Base-by-base conservation (phyloP, 257 asterid species). In the Jacaranda mimosifolia region DNA sequence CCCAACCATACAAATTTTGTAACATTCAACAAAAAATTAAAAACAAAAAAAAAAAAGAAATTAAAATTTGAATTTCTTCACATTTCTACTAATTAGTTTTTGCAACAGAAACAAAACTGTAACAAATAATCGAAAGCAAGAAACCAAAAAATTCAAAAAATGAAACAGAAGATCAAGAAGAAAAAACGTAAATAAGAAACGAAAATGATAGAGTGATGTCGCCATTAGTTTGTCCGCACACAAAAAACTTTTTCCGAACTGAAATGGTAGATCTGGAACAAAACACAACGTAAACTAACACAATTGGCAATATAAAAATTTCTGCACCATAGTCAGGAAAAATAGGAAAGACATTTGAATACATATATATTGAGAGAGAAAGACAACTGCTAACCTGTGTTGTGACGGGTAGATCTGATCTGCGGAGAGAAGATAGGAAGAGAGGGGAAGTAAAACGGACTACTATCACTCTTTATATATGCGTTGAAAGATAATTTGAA, bases 341-440 rank as follows among this genome's bases (percentile, higher is more conserved):
- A 46, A 11, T 43, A 36, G 21, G 70, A 13, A 21, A 3, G 36
- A 57, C 35, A 17, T 3, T 12, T 35, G 56, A 36, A 46, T n/a
- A 59, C 14, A 21, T 1, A 56, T 5, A 55, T 38, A 67, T 35
- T 19, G 56, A 77, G 63, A 42, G 48, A 73, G 55, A 36, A 40
- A 62, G 21, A 43, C 4, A 74, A 35, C 2, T 36, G 1, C 13
- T 32, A 7, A 83, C 87, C 84, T 83, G 76, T 45, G 82, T 7
- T 43, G 70, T 36, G 52, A 74, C 40, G 40, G 63, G 80, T 83
- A 73, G 71, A 79, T 79, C 83, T 66, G 87, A 83, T 60, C 80
- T 63, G 85, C 68, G 75, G 85, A 76, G 82, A 40, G 79, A 53
- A 76, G 84, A 60, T 74, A 62, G 78, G 77, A 10, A 64, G 75